Evolutionary conservation across 805 yeast species (phyloP).

Genomic region (Lipomyces mesembrius): DNA sequence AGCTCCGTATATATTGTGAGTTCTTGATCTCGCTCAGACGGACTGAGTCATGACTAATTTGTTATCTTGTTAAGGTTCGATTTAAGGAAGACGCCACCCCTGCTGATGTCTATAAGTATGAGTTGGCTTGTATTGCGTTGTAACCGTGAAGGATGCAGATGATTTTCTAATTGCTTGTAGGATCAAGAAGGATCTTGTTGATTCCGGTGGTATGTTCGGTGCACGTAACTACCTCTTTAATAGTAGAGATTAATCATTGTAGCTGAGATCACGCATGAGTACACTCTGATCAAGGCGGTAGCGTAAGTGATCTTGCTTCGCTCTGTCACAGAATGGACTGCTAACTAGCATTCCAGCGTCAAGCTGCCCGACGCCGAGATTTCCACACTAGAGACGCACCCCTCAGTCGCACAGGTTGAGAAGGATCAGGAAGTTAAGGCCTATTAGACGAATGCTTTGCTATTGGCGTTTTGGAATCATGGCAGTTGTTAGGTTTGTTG

Average conservation of each 20-base stretch:
- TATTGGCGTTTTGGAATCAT: constrained; percentile 1
- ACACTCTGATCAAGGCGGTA: constrained; percentile 39
- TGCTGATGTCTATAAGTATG: constrained; percentile 37
- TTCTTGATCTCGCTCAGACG: neutral
- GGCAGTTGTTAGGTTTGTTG: neutral
- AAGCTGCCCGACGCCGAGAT: constrained; percentile 36
- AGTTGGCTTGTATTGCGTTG: neutral
- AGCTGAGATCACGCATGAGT: constrained; percentile 39
- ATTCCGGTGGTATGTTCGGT: constrained; percentile 34
- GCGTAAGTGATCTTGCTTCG: constrained; percentile 27
- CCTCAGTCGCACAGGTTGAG: constrained; percentile 37
- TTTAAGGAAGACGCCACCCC: constrained; percentile 35
- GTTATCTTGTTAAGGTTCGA: constrained; percentile 26
- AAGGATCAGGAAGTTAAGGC: constrained; percentile 40
- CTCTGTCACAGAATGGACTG: neutral
- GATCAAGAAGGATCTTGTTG: constrained; percentile 32
- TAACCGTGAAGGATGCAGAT: neutral
- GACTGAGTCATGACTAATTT: neutral
- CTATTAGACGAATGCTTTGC: neutral
- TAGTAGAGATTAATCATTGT: neutral
- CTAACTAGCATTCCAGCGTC: constrained; percentile 17
- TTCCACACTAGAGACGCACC: constrained; percentile 29
- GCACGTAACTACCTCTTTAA: neutral
- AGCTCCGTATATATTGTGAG: constrained; percentile 29
- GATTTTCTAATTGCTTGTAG: constrained; percentile 13